phyloP scores from a whole-genome alignment of 495 filamentous ascomycete species.

The Friedmanniomyces simplex region DNA sequence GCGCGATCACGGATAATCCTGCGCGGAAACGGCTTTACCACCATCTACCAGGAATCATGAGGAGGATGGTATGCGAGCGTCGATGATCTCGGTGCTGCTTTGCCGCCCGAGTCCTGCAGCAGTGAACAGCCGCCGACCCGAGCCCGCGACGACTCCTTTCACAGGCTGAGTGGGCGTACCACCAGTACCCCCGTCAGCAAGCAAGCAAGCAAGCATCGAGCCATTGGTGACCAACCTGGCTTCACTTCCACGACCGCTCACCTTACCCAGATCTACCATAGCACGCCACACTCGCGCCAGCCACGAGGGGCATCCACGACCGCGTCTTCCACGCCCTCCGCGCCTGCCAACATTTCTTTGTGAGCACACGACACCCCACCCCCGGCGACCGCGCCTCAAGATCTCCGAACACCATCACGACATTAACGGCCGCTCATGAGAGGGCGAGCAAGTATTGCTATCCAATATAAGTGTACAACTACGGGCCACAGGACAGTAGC shows the following conservation, averaged over 20 bases:
- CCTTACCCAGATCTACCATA: background rate
- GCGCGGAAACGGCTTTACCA: no score
- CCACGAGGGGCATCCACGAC: background rate
- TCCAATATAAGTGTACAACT: background rate
- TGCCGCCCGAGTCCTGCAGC: background rate
- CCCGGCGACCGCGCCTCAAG: background rate
- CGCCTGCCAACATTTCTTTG: background rate
- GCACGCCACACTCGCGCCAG: background rate
- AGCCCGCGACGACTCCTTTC: background rate
- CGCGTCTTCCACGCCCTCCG: background rate
- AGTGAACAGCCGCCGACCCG: background rate
- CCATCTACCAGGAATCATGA: slow-evolving; percentile 11
- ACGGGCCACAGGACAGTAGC: background rate
- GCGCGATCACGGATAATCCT: no score
- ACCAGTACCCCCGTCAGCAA: background rate
- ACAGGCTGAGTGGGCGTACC: background rate
- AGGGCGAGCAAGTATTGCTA: background rate
- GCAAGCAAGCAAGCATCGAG: background rate
- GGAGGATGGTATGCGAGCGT: background rate
- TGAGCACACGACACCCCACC: slow-evolving; percentile 3
- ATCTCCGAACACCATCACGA: background rate
- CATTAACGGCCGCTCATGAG: background rate
- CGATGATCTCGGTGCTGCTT: background rate
- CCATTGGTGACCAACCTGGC: background rate
- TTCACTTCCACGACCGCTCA: background rate